Evolutionary conservation across 2,329 filamentous ascomycete species (phyloP).

Genomic region (Trichoderma sp.): DNA sequence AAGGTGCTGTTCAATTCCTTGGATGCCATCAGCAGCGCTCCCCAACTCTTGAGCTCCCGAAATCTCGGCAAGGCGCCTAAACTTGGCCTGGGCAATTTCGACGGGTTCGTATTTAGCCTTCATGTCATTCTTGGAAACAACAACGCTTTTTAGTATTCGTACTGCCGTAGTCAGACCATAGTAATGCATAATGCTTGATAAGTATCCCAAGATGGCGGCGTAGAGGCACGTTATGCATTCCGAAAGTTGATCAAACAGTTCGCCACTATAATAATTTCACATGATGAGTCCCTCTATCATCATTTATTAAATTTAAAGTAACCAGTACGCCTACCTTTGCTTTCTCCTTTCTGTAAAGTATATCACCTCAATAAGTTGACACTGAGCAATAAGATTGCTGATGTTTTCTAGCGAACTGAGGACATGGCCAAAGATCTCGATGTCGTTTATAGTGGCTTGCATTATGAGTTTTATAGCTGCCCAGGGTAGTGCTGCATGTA

Average conservation of each 20-base stretch:
- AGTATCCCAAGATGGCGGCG: background rate
- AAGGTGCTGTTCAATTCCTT: background rate
- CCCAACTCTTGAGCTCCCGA: slow-evolving; percentile 1
- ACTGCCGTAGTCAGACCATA: background rate
- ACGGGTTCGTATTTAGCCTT: slow-evolving; percentile 1
- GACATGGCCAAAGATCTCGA: slow-evolving; percentile 5
- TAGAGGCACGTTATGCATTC: slow-evolving; percentile 1
- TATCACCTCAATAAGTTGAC: background rate
- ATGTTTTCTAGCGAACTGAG: background rate
- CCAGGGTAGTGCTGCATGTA: slow-evolving; percentile 24
- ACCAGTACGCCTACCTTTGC: background rate
- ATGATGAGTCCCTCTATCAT: background rate
- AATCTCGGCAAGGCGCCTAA: background rate
- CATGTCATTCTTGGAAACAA: background rate
- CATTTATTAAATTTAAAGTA: background rate
- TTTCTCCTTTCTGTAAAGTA: background rate
- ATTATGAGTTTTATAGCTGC: slow-evolving; percentile 19
- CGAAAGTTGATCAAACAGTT: background rate
- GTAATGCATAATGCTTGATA: background rate
- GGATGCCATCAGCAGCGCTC: background rate
- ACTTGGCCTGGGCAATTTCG: background rate
- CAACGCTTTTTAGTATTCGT: background rate
- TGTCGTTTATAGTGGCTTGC: background rate
- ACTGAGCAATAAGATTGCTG: slow-evolving; percentile 4
- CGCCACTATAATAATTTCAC: background rate